These are phyloP conservation scores for Baorangia bicolor DNA, from an alignment of 768 basidiomycete genomes.

Conservation along the genomic window DNA sequence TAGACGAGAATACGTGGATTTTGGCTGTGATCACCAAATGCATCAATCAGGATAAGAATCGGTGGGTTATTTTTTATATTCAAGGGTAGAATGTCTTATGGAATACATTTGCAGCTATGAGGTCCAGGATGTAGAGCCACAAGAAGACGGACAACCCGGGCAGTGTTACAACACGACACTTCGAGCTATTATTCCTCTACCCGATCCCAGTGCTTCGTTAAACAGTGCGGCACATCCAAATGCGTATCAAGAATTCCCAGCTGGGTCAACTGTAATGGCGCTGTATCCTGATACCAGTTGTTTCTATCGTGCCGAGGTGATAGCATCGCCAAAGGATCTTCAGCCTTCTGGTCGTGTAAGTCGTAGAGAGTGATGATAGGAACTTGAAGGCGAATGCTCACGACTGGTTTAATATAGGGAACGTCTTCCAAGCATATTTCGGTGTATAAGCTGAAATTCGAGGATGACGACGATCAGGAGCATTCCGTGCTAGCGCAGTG, in stretches of 20 bases:
- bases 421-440: slow-evolving; percentile 49
- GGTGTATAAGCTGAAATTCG: slow-evolving; percentile 79
- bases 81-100: neutral
- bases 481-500: slow-evolving; percentile 72
- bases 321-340: slow-evolving; percentile 58
- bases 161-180: slow-evolving; percentile 67
- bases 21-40: slow-evolving; percentile 72
- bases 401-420: slow-evolving; percentile 16
- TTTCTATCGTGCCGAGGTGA: slow-evolving; percentile 85
- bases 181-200: slow-evolving; percentile 74
- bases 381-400: slow-evolving; percentile 8
- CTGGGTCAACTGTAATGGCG: slow-evolving; percentile 76
- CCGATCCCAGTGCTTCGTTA: slow-evolving; percentile 61
- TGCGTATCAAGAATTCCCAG: slow-evolving; percentile 69
- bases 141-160: slow-evolving; percentile 77
- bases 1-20: slow-evolving; percentile 65
- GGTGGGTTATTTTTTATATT: slow-evolving; percentile 36
- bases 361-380: neutral
- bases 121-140: slow-evolving; percentile 82
- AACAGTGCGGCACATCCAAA: slow-evolving; percentile 63
- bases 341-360: slow-evolving; percentile 39
- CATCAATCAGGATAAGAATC: slow-evolving; percentile 70
- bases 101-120: slow-evolving; percentile 56
- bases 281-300: slow-evolving; percentile 91
- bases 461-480: slow-evolving; percentile 85